Base-by-base conservation (phyloP, 345 rosid genomes). In the Abelmoschus esculentus region DNA sequence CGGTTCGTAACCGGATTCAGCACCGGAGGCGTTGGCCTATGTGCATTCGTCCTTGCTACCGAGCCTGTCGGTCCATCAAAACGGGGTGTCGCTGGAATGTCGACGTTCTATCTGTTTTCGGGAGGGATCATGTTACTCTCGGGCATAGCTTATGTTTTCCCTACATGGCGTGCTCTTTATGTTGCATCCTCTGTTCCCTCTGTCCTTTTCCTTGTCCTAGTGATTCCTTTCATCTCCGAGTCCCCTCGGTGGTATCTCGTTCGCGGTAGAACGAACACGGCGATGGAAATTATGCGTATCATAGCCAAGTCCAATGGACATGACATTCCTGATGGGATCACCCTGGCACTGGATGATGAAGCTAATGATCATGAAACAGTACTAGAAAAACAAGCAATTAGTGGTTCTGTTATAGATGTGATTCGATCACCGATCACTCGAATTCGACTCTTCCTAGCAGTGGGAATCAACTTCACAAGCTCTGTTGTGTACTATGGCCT, bases 201-300 rank as follows among this genome's bases (percentile, higher is more conserved):
- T 49, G 66, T 91, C 59, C 73, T 91, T 3, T 93, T 91, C 88
- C 80, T 88, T 1, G 57, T 89, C 70, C 63, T 78, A 7, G 86
- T 88, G 13, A 73, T 93, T 2, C 96, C 97, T 1, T 93, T 91
- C n/a, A 50, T 93, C 77, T 77, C 90, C 0, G 98, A 93, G 79
- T 93, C 98, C 15, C 98, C 98, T 0, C 79, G 98, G 14, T 93
- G 98, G 97, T 93, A 86, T 75, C 89, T 93, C 26, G 91, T 93
- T 22, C 92, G 90, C 6, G 93, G 98, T 22, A 82, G 70, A 79
- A 75, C 81, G 42, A 74, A 83, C 0, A 84, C 88, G 28, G 98
- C 96, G 1, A 89, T 83, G 96, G 81, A 83, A 47, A 26, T 91
- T 14, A 83, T 93, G 97, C 79, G 73, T 2, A 10, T 17, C 12